These are phyloP conservation scores for Trypanosoma platydactyli DNA, from an alignment of 208 protist species.

Conservation along the genomic window DNA sequence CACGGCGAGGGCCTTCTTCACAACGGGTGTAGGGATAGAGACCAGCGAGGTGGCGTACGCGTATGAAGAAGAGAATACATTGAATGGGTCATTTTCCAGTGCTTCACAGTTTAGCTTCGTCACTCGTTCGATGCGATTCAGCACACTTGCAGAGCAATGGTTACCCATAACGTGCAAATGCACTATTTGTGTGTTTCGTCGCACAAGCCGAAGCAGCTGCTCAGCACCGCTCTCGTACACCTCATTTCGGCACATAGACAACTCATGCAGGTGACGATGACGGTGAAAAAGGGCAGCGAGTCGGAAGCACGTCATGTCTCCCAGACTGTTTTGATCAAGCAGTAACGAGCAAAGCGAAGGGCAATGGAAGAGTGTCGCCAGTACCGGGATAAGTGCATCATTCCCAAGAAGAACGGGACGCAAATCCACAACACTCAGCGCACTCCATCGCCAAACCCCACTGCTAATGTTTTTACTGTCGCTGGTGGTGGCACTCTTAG, in stretches of 20 bases:
- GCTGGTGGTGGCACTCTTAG: neutral
- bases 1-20: slow-evolving; percentile 60
- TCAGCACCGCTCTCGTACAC: slow-evolving; percentile 78
- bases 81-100: slow-evolving; percentile 61
- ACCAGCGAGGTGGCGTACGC: slow-evolving; percentile 45
- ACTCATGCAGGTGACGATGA: slow-evolving; percentile 54
- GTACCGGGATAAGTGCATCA: slow-evolving; percentile 52
- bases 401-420: slow-evolving; percentile 69
- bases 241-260: slow-evolving; percentile 57
- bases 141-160: slow-evolving; percentile 45
- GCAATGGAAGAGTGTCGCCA: slow-evolving; percentile 71
- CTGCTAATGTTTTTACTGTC: too few relatives aligned
- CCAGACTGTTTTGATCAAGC: slow-evolving; percentile 61
- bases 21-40: slow-evolving; percentile 45
- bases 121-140: slow-evolving; percentile 47
- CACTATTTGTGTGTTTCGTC: slow-evolving; percentile 59
- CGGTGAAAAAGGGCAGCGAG: slow-evolving; percentile 61
- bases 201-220: slow-evolving; percentile 68
- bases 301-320: slow-evolving; percentile 64
- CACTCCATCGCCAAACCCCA: slow-evolving; percentile 50
- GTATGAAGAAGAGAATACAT: slow-evolving; percentile 59
- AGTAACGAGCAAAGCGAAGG: slow-evolving; percentile 50
- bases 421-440: slow-evolving; percentile 45
- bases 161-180: slow-evolving; percentile 47
- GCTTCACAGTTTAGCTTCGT: slow-evolving; percentile 29